These are phyloP conservation scores for Mucor velutinosus DNA, from an alignment of 371 early-diverging fungal species.

Conservation along the genomic window DNA sequence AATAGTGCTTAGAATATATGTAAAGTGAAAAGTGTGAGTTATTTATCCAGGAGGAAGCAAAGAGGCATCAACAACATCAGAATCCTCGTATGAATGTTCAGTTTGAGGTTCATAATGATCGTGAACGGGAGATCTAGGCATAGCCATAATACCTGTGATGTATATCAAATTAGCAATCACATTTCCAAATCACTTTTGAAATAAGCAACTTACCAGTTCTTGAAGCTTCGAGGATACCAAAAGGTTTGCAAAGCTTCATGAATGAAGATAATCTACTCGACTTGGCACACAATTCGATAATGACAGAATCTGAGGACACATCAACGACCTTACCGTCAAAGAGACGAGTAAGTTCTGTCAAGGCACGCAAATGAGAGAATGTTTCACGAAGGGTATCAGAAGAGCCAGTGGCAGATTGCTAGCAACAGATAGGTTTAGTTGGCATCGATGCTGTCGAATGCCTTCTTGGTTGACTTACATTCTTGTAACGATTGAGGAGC, in stretches of 20 bases:
- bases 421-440: neutral
- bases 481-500: slow-evolving; percentile 32
- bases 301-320: slow-evolving; percentile 77
- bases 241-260: slow-evolving; percentile 88
- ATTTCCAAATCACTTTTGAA: neutral
- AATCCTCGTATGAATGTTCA: slow-evolving; percentile 54
- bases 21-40: neutral
- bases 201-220: slow-evolving; percentile 82
- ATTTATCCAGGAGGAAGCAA: slow-evolving; percentile 91
- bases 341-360: slow-evolving; percentile 79
- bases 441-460: neutral
- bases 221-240: slow-evolving; percentile 92
- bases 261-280: slow-evolving; percentile 89
- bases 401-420: slow-evolving; percentile 26
- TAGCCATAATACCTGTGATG: slow-evolving; percentile 84
- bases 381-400: slow-evolving; percentile 62
- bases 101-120: slow-evolving; percentile 68
- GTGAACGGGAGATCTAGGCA: slow-evolving; percentile 86
- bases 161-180: neutral
- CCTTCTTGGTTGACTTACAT: slow-evolving; percentile 11
- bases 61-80: slow-evolving; percentile 78
- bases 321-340: slow-evolving; percentile 90
- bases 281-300: slow-evolving; percentile 90
- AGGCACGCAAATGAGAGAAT: slow-evolving; percentile 74
- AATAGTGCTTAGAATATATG: neutral